Base-by-base conservation (phyloP, 805 yeast species). In the Sungouiella thailandica region DNA sequence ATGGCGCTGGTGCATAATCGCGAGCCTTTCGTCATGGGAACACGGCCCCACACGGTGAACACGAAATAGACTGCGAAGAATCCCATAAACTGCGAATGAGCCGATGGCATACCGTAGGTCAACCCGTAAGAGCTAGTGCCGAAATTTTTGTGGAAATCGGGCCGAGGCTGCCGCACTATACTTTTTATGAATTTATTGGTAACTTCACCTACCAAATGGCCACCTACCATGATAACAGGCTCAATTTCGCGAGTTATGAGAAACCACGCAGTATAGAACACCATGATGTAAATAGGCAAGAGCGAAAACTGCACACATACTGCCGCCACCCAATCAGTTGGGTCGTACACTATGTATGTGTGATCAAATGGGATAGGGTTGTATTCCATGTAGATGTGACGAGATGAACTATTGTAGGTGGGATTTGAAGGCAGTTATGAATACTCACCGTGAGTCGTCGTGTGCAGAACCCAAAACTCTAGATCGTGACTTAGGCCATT, bases 11-110 rank as follows among this genome's bases (percentile, higher is more conserved):
- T 29, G 3, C 29, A 12, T 4, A 28, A 3, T 35, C 64, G 68
- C 7, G 26, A 30, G 13, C 9, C 3, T 4, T 14, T 19, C 19
- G 22, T 12, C 25, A 34, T 26, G 3, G 47, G 47, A 52, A 41
- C 61, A 56, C 76, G 76, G 61, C 51, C 70, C 60, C 43, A 55
- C 44, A 56, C 58, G 35, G 37, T 71, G 37, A 83, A 65, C 2
- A 68, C 46, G 40, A 70, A 62, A 52, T 79, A 83, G 6, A 72
- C 63, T n/a, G 76, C 71, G 43, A 83, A 78, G 53, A 78, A 93
- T 2, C 95, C 94, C 88, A 90, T 83, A 57, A 89, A 93, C 60
- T 90, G 98, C 0, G 96, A 78, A 58, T 90, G 98, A 1, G 98
- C 96, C 34, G 89, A 79, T 0, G 98, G 98, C 97, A 90, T 90